phyloP scores from a whole-genome alignment of 805 yeast genomes.

The Candida patagonica region DNA sequence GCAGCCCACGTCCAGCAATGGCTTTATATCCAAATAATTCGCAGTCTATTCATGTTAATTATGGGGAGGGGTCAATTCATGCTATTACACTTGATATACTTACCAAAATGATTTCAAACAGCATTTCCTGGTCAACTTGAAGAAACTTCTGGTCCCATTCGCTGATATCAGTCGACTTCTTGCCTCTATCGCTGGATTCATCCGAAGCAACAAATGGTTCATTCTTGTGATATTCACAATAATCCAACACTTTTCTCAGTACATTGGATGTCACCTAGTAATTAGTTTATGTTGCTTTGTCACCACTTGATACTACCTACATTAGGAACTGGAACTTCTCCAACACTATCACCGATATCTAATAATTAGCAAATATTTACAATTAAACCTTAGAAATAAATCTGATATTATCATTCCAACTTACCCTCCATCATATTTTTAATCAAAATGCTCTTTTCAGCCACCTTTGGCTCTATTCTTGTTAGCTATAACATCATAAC shows the following conservation, averaged over 20 bases:
- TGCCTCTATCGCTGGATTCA: conserved; percentile 55
- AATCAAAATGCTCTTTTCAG: conserved; percentile 76
- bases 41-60: conserved; percentile 25
- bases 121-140: conserved; percentile 70
- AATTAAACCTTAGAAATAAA: no score
- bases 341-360: conserved; percentile 48
- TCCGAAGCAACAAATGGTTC: conserved; percentile 63
- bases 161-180: conserved; percentile 83
- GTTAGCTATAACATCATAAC: conserved; percentile 2
- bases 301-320: conserved; percentile 37
- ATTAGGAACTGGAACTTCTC: conserved; percentile 77
- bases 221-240: conserved; percentile 87
- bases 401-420: conserved; percentile 8
- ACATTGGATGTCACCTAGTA: conserved; percentile 44
- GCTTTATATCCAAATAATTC: conserved; percentile 37
- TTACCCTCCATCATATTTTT: conserved; percentile 80
- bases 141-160: conserved; percentile 94
- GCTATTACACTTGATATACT: background rate
- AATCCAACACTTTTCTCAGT: conserved; percentile 82
- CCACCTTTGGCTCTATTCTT: conserved; percentile 48
- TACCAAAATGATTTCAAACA: conserved; percentile 37
- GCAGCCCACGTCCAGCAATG: conserved; percentile 39
- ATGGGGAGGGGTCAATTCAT: background rate
- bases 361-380: background rate
- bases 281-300: background rate